Conservation (phyloP, 2,329 filamentous ascomycete species). For the Aspergillus luchuensis region DNA sequence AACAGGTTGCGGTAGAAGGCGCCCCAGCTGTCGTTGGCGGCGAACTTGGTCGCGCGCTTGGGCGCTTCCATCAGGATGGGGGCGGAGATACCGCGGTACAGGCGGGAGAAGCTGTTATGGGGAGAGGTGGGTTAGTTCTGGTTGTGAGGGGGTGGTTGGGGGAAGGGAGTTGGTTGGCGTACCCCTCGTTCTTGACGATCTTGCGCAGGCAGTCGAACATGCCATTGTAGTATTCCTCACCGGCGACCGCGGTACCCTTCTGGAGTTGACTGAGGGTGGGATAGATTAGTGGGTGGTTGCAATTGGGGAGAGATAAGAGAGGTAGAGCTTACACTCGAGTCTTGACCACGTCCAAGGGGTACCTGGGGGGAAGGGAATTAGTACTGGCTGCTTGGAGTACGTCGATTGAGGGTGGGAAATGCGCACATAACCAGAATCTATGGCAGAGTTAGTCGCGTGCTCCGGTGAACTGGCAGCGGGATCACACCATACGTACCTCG, state of each 20-base stretch:
- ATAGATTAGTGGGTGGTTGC: conserved; percentile 5
- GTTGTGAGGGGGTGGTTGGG: background rate
- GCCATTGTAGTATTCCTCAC: conserved; percentile 87
- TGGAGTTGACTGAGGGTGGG: conserved; percentile 71
- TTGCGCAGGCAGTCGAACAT: conserved; percentile 98
- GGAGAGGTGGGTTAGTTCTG: background rate
- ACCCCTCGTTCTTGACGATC: conserved; percentile 96
- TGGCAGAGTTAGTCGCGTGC: conserved; percentile 20
- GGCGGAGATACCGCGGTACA: conserved; percentile 93
- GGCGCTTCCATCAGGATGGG: conserved; percentile 98
- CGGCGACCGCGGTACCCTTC: conserved; percentile 65
- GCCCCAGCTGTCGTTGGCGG: conserved; percentile 98
- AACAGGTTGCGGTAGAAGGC: conserved; percentile 88
- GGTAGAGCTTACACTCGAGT: conserved; percentile 78
- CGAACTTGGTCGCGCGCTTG: conserved; percentile 97
- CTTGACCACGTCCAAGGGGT: conserved; percentile 97
- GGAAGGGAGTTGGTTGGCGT: conserved; percentile 35
- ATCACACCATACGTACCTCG: conserved; percentile 65
- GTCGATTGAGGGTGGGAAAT: background rate
- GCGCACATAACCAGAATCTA: conserved; percentile 85
- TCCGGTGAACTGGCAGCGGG: background rate
- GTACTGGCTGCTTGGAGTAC: background rate
- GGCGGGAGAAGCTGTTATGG: conserved; percentile 69
- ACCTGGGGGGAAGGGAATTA: conserved; percentile 61
- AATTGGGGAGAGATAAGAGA: conserved; percentile 15